phyloP scores from a whole-genome alignment of 2,329 filamentous ascomycete genomes.

The Colletotrichum abscissum region DNA sequence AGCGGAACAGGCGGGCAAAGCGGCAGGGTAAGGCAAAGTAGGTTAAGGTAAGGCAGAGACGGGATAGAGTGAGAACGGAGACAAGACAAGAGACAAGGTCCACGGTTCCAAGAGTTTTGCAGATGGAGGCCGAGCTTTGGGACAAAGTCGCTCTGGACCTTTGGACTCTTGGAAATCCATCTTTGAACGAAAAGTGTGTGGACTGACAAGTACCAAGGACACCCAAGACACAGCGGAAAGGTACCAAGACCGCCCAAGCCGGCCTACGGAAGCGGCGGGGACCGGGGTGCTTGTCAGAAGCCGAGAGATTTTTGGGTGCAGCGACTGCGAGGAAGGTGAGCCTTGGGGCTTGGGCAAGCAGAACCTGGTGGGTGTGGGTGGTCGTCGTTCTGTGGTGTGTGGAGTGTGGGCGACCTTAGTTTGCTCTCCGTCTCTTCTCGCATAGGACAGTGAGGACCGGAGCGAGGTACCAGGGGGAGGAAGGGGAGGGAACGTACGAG shows the following conservation, averaged over 20 bases:
- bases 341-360: background rate
- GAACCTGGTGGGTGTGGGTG: too few species aligned
- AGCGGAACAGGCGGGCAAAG: constrained; percentile 22
- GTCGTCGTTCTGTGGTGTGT: background rate
- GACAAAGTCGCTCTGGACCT: background rate
- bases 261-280: constrained; percentile 36
- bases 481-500: background rate
- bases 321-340: background rate
- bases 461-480: background rate
- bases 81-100: constrained; percentile 10
- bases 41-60: constrained; percentile 34
- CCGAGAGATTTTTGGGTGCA: constrained; percentile 23
- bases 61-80: constrained; percentile 20
- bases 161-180: constrained; percentile 8
- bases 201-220: constrained; percentile 19
- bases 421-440: constrained; percentile 4
- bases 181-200: background rate
- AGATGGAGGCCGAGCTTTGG: constrained; percentile 12
- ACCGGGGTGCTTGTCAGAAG: constrained; percentile 36
- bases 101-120: constrained; percentile 17
- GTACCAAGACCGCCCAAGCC: constrained; percentile 33
- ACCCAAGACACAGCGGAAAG: constrained; percentile 12
- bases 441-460: background rate
- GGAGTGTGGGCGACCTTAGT: background rate
- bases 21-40: constrained; percentile 25